Evolutionary conservation across 208 protist species (phyloP), one percentile per base, ranked within the genome.

Genomic region (Trypanosoma lewisi): DNA sequence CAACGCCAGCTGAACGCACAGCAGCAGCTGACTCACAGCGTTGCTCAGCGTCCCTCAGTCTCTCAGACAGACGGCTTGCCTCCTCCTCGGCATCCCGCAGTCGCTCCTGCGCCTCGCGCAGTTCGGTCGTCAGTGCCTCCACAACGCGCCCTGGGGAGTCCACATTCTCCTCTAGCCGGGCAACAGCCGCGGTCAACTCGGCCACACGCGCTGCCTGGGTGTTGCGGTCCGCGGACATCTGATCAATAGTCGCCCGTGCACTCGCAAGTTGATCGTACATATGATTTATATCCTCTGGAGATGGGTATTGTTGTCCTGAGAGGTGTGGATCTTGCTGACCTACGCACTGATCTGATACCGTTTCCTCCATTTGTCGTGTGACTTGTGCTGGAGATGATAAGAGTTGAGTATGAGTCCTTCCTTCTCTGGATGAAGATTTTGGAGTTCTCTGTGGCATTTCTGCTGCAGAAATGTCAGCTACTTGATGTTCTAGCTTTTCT

Each of bases 11-110:
- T 8, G 51, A 41, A 25, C 52, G 37, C 5, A 21, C 9, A 19
- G 30, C 57, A 67, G 56, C 23, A 54, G 25, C 30, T 1, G 56
- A 27, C 61, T 45, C 23, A 53, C 19, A 5, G 27, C 44, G 45
- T 34, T 36, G 47, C 62, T 63, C 63, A 34, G 30, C 36, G 33
- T 37, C 31, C 7, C 49, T 67, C 49, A 77, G 60, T 48, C 61
- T 52, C 50, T 59, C 49, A 47, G 53, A 50, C 49, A 76, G 56
- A n/a, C 63, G 30, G 17, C 36, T 49, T 0, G 39, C 39, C 27
- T 45, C 52, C 17, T 63, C 60, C 50, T 65, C 70, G 30, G 58
- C 47, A n/a, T 67, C 50, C 28, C 45, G 68, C 11, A 74, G 61
- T 1, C 42, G 49, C 17, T 66, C 66, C 14, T 82, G 69, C 16